Evolutionary conservation across 345 rosid species (phyloP), one percentile per base, ranked within the genome.

Genomic region (Eucalyptus paniculata): DNA sequence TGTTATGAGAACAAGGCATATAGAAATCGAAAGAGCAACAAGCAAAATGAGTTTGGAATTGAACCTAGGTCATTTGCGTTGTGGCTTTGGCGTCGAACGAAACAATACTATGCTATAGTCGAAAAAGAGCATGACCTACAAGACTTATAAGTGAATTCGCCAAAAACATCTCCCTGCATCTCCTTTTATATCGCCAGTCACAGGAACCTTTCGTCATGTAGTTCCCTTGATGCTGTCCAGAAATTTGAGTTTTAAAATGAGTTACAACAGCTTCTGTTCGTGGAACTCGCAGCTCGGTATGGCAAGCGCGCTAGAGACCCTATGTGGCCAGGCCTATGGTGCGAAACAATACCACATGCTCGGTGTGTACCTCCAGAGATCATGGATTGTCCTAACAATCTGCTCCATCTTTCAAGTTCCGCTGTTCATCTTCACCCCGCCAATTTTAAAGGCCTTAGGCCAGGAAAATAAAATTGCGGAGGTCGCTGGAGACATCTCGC

Each of bases 261-360:
- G 32, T 62, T 28, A 62, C 69, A 62, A 28, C 34, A 28, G 69
- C 69, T n/a, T 49, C 26, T 44, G 24, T 54, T 50, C 32, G 9
- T 50, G 26, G n/a, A 26, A 50, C 51, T 42, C 26, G 92, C 94
- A 97, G 98, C 88, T 96, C 87, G 99, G 99, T 4, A 97, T 96
- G 99, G 95, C 98, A 11, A 97, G 97, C 81, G 98, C 96, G 49
- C 88, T 95, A 89, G 96, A 97, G 92, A 97, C 99, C 19, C 90
- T 97, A 24, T 97, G 99, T 72, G 99, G 99, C 56, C 98, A 97
- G 94, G 94, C 98, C 11, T 96, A 81, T 19, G 99, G 99, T n/a
- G 99, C 99, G 37, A 93, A 93, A 90, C 98, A 94, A 49, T 87
- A 95, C 88, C 97, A 95, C 90, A 96, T 97, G 99, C 94, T 95